Evolutionary conservation across 73 alveolate genomes (phyloP).

Genomic region (Uronychia setigera): DNA sequence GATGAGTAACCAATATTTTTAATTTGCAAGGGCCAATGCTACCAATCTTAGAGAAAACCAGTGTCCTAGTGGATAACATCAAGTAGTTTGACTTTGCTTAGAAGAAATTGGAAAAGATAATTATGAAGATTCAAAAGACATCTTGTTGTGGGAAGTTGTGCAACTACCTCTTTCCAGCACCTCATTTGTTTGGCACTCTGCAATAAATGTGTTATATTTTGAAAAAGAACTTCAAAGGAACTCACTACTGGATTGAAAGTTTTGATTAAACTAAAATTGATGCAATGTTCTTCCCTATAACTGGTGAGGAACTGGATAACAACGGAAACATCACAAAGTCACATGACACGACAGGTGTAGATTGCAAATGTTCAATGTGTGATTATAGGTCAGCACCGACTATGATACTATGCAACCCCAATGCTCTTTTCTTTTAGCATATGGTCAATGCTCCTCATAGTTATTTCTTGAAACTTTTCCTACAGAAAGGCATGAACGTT

Average conservation of each 20-base stretch:
- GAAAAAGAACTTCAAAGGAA: conserved; percentile 57
- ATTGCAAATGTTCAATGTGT: conserved; percentile 1
- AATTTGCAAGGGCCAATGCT: conserved; percentile 3
- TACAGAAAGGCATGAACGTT: conserved; percentile 74
- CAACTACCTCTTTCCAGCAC: not conserved
- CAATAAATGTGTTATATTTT: conserved; percentile 49
- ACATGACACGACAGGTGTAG: conserved; percentile 1
- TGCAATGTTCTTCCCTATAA: conserved; percentile 66
- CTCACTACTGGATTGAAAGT: conserved; percentile 41
- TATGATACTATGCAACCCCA: conserved; percentile 88
- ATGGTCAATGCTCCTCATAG: conserved; percentile 65
- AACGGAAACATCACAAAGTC: not conserved
- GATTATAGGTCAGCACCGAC: conserved; percentile 43
- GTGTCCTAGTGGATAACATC: not conserved
- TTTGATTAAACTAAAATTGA: conserved; percentile 34
- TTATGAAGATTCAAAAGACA: not conserved
- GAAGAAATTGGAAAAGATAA: not conserved
- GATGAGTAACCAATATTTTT: not conserved
- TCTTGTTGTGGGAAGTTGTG: conserved; percentile 4
- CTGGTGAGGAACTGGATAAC: conserved; percentile 26
- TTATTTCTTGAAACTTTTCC: conserved; percentile 59
- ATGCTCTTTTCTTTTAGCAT: conserved; percentile 86
- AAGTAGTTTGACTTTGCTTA: conserved; percentile 4
- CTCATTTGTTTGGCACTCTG: conserved; percentile 31
- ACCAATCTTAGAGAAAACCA: not conserved